phyloP scores from a whole-genome alignment of 1,284 basidiomycete species.

The Coriolopsis trogii region DNA sequence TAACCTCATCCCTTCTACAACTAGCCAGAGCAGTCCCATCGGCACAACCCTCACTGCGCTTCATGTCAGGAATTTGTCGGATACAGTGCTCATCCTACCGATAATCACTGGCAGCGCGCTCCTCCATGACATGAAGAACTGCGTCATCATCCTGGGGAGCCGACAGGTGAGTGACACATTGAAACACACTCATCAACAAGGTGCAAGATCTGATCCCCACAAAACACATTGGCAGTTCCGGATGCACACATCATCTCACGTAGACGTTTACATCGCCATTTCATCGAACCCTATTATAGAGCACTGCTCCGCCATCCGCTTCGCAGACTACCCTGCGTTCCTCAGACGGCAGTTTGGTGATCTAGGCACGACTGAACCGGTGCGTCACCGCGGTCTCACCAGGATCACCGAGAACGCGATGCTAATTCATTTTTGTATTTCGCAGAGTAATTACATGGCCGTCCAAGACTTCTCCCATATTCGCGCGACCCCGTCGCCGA shows the following conservation, averaged over 20 bases:
- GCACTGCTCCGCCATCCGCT: slow-evolving; percentile 60
- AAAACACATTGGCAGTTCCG: slow-evolving; percentile 59
- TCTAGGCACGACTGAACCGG: not conserved
- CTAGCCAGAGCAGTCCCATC: slow-evolving; percentile 20
- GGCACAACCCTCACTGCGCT: slow-evolving; percentile 51
- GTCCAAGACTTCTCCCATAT: slow-evolving; percentile 87
- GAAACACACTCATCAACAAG: too few species aligned
- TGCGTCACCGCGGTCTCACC: too few species aligned
- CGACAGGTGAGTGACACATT: slow-evolving; percentile 77
- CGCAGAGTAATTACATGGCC: slow-evolving; percentile 39
- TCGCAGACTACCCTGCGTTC: slow-evolving; percentile 57
- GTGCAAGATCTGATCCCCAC: not conserved
- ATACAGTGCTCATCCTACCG: slow-evolving; percentile 67
- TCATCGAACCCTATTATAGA: slow-evolving; percentile 79
- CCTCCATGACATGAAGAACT: slow-evolving; percentile 60
- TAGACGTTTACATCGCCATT: slow-evolving; percentile 66
- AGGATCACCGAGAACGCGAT: too few species aligned
- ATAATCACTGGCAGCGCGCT: slow-evolving; percentile 69
- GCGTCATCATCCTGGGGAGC: slow-evolving; percentile 67
- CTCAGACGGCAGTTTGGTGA: slow-evolving; percentile 17
- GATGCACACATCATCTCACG: slow-evolving; percentile 68
- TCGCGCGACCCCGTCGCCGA: slow-evolving; percentile 68
- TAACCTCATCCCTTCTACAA: slow-evolving; percentile 49
- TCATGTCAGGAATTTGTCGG: slow-evolving; percentile 58
- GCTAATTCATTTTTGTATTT: too few species aligned